Evolutionary conservation across 495 filamentous ascomycete genomes (phyloP), one percentile per base, ranked within the genome.

Genomic region (Parathielavia appendiculata): DNA sequence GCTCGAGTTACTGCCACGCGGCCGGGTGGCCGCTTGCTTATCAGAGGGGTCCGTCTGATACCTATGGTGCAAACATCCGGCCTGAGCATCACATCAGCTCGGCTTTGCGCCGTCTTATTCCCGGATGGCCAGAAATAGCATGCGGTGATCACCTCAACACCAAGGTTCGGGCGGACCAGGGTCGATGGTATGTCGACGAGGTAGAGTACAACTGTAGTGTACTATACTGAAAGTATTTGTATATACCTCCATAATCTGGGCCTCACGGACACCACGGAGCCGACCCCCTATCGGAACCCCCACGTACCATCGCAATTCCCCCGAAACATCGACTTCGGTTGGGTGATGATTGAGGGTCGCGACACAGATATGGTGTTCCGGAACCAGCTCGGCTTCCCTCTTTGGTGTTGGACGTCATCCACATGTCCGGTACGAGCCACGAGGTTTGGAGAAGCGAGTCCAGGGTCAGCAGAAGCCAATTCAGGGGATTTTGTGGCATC

Each of bases 81-180:
- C 2, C 26, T 2, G 26, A 30, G 6, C 26, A 30, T 30, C 19
- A 6, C 45, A 30, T 38, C 30, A 56, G 32, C 40, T 47, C 30
- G 30, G 32, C 53, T 20, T 7, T 38, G 53, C 30, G 30, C 20
- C 19, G 30, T 43, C 22, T 32, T 11, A 47, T 36, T 56, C 43
- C 53, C 41, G 32, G 41, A 23, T 35, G 53, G 20, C 38, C 53
- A 46, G 43, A 43, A 46, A 56, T 45, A 56, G 32, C 17, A 47
- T 55, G 52, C 41, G 26, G 17, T 17, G 53, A 47, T 47, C 53
- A 22, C n/a, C 26, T 22, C 47, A 45, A 35, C 41, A 22, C 53
- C 30, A n/a, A 8, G 14, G 34, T 10, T 38, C 9, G 9, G 11
- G 26, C 5, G 39, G 32, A 35, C 39, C 52, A 5, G 20, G 50